Evolutionary conservation across 2,329 filamentous ascomycete genomes (phyloP).

Genomic region (Balansia obtecta): DNA sequence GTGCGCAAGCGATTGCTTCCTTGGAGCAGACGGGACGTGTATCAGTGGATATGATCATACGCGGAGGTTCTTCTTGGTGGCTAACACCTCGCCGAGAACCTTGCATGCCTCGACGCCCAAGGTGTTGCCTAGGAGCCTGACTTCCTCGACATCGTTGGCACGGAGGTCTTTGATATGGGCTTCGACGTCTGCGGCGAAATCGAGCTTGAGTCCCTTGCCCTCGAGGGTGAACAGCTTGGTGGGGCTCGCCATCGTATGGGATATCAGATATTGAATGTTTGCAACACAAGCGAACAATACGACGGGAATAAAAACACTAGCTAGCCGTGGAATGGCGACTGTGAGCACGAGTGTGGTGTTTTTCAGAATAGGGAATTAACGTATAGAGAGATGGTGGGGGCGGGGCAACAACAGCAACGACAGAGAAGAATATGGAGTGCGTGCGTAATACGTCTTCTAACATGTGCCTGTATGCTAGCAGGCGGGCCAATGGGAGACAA

Average conservation of each 20-base stretch:
- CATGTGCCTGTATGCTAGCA: too few species aligned
- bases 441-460: too few species aligned
- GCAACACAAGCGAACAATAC: background rate
- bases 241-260: conserved; percentile 16
- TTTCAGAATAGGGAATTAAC: conserved; percentile 1
- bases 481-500: too few species aligned
- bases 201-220: conserved; percentile 84
- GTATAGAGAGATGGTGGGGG: conserved; percentile 16
- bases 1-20: background rate
- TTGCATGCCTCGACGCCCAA: conserved; percentile 81
- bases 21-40: background rate
- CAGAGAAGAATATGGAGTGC: too few species aligned
- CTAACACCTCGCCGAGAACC: conserved; percentile 69
- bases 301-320: conserved; percentile 3
- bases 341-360: background rate
- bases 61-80: conserved; percentile 71
- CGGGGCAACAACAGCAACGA: conserved; percentile 16
- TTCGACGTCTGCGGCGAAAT: conserved; percentile 77
- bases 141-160: conserved; percentile 68
- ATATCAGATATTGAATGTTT: conserved; percentile 5
- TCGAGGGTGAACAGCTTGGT: conserved; percentile 76
- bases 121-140: conserved; percentile 82
- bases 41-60: conserved; percentile 28
- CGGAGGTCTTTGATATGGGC: conserved; percentile 66
- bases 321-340: background rate